Evolutionary conservation across 306 rosid species (phyloP), one percentile per base, ranked within the genome.

Genomic region (Corylus heterophylla): DNA sequence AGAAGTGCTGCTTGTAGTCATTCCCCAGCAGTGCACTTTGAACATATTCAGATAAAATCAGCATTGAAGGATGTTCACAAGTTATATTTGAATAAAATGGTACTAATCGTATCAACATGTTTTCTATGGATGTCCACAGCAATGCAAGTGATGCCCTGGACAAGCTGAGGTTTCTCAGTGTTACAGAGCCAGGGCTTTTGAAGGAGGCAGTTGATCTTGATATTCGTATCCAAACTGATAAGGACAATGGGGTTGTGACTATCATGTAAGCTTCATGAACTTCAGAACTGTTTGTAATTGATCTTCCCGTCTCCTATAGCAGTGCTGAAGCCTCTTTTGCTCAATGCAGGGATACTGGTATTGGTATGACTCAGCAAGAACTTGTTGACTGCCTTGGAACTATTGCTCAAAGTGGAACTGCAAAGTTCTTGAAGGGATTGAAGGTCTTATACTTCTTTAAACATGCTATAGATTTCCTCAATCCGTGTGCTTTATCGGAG

Each of bases 131-230:
- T 79, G 14, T 67, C 59, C 22, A 61, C 89, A 96, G 99, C 79
- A 96, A 96, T 88, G 99, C 99, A 69, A 96, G 99, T 74, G 99
- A 96, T 86, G 99, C 99, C 55, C 83, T 96, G 96, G 97, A 96
- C 85, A 96, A 96, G 87, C 88, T 96, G 85, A 93, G 96, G 48
- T 91, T 93, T 87, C 87, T 96, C 69, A 83, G 97, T 85, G 97
- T 96, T 67, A 93, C 94, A 4, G 90, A 91, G 54, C 86, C 99
- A 59, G 98, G 75, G 29, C 85, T 96, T 45, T 48, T 81, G 88
- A 91, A 96, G 90, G 96, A 87, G 56, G 97, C 86, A 14, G 83
- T 84, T 78, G 98, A 91, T 76, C 89, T 91, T 79, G 91, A 91
- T 81, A 96, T 96, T 82, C 89, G 92, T 55, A 93, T 96, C 77